These are phyloP conservation scores for Chlamydomonas eustigma DNA, from an alignment of 139 green algal genomes.

Conservation along the genomic window DNA sequence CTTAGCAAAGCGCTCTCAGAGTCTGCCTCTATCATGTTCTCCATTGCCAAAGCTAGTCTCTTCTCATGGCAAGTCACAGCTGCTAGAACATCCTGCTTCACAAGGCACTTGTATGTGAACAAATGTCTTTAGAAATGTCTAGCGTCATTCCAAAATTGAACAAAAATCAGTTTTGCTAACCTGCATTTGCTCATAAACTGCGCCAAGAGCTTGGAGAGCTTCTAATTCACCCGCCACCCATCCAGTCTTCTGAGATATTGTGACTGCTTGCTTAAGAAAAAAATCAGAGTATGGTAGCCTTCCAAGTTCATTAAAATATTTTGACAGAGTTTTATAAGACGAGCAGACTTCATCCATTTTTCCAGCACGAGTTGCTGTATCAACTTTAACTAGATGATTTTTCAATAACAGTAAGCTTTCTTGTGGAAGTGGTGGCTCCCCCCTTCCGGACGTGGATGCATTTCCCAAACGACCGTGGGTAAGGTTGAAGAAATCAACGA, in stretches of 20 bases:
- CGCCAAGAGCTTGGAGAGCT: conserved; percentile 49
- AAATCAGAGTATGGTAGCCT: conserved; percentile 38
- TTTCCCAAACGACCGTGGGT: conserved; percentile 15
- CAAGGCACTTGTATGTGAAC: too few relatives aligned
- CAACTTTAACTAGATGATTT: conserved; percentile 39
- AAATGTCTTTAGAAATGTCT: too few relatives aligned
- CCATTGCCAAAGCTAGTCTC: conserved; percentile 32
- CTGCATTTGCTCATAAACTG: conserved; percentile 50
- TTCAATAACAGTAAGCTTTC: conserved; percentile 41
- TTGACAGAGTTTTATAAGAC: conserved; percentile 39
- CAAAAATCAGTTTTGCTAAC: too few relatives aligned
- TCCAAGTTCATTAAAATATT: conserved; percentile 45
- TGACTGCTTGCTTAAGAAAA: conserved; percentile 46
- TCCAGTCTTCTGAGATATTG: conserved; percentile 22
- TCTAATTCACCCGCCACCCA: conserved; percentile 44
- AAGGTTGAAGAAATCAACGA: conserved; percentile 56
- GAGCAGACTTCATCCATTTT: conserved; percentile 27
- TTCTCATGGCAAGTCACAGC: conserved; percentile 53
- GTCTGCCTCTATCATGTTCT: conserved; percentile 22
- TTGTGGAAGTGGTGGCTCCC: conserved; percentile 26
- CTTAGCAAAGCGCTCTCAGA: conserved; percentile 28
- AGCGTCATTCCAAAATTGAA: too few relatives aligned
- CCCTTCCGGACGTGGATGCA: neutral
- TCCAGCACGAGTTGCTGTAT: conserved; percentile 16
- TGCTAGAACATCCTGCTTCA: conserved; percentile 18